Evolutionary conservation across 768 basidiomycete genomes (phyloP).

Genomic region (Tubosaeta sp.): DNA sequence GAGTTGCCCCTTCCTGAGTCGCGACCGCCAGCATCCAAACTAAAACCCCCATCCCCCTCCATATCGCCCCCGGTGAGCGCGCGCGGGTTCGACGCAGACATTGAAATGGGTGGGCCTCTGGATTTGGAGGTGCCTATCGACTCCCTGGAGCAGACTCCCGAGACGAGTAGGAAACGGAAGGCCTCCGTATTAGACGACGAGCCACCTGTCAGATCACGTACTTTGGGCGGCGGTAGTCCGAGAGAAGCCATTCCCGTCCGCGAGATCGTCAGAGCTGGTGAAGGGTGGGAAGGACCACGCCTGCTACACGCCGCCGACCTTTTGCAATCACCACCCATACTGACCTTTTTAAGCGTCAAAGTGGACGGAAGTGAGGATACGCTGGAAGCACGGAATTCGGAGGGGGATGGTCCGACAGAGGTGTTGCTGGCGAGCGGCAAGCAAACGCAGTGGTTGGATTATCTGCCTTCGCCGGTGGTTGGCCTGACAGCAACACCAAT

Average conservation of each 20-base stretch:
- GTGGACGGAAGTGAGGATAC: constrained; percentile 66
- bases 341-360: constrained; percentile 55
- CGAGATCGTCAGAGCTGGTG: constrained; percentile 41
- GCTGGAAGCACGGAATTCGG: constrained; percentile 77
- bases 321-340: constrained; percentile 49
- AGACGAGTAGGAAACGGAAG: constrained; percentile 48
- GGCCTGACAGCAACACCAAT: constrained; percentile 54
- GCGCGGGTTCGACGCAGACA: constrained; percentile 43
- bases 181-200: constrained; percentile 42
- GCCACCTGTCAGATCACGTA: constrained; percentile 39
- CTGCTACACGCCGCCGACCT: constrained; percentile 18
- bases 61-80: constrained; percentile 49
- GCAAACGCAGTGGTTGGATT: constrained; percentile 87
- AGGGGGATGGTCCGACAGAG: constrained; percentile 60
- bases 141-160: constrained; percentile 44
- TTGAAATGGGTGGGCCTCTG: constrained; percentile 41
- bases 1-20: constrained; percentile 11
- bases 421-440: constrained; percentile 60
- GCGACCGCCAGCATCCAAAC: constrained; percentile 24
- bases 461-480: constrained; percentile 70
- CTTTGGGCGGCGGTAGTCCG: constrained; percentile 65
- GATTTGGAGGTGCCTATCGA: constrained; percentile 57
- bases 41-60: constrained; percentile 23
- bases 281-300: constrained; percentile 16
- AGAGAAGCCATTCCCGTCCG: constrained; percentile 48